Evolutionary conservation across 176 grass and related monocot genomes (phyloP).

Genomic region (Elaeis guineensis): DNA sequence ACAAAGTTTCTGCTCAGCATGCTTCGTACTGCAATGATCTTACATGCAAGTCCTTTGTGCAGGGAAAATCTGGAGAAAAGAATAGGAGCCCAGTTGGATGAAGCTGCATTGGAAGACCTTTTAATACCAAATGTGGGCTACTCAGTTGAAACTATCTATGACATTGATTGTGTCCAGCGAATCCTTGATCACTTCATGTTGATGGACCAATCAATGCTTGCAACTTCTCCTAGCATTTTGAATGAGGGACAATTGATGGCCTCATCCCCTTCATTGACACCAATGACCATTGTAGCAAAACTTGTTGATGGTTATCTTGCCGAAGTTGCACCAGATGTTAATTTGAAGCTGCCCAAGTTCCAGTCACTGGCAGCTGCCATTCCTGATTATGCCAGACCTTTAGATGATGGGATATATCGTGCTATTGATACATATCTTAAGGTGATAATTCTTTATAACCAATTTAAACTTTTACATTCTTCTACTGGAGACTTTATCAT

Average conservation of each 20-base stretch:
- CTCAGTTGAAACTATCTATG: constrained; percentile 66
- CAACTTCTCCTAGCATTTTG: constrained; percentile 28
- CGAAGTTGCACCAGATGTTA: constrained; percentile 65
- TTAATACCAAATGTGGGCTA: constrained; percentile 65
- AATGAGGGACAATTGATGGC: constrained; percentile 32
- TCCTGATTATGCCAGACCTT: constrained; percentile 50
- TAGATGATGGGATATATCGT: constrained; percentile 65
- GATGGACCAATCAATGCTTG: constrained; percentile 30
- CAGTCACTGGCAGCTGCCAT: constrained; percentile 58
- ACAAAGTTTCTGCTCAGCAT: constrained; percentile 71
- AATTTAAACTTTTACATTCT: no score
- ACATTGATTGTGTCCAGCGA: constrained; percentile 80
- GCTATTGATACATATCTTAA: constrained; percentile 78
- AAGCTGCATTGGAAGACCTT: constrained; percentile 66
- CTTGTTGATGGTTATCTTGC: constrained; percentile 77
- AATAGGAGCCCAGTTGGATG: constrained; percentile 70
- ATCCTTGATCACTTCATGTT: constrained; percentile 87
- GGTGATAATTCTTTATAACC: constrained; percentile 10
- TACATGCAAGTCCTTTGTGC: constrained; percentile 59
- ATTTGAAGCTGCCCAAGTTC: constrained; percentile 77
- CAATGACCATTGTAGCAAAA: constrained; percentile 57
- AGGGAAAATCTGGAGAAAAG: constrained; percentile 67
- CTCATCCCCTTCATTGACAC: constrained; percentile 27
- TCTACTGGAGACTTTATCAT: no score
- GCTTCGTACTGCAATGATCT: constrained; percentile 67